Evolutionary conservation across 805 yeast genomes (phyloP).

Genomic region (Isabelozyma pseudorhagii): DNA sequence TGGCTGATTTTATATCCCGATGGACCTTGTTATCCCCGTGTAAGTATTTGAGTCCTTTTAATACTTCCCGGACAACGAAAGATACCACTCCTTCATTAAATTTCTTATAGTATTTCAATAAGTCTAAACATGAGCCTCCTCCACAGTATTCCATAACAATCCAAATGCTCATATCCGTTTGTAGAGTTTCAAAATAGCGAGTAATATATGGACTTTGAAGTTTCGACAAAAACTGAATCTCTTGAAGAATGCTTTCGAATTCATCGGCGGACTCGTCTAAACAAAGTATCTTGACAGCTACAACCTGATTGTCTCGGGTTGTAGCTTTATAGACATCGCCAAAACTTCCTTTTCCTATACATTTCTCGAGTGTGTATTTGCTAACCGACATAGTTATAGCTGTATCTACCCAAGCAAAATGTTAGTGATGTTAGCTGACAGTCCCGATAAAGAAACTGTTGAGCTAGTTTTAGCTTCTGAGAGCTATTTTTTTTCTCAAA

Average conservation of each 20-base stretch:
- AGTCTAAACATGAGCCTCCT: conserved; percentile 86
- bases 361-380: conserved; percentile 36
- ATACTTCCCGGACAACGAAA: conserved; percentile 58
- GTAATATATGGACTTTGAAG: conserved; percentile 68
- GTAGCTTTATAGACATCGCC: conserved; percentile 78
- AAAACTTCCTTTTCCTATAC: conserved; percentile 81
- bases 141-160: conserved; percentile 95
- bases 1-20: conserved; percentile 89
- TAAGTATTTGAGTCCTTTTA: conserved; percentile 71
- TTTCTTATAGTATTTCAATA: conserved; percentile 52
- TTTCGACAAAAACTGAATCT: conserved; percentile 70
- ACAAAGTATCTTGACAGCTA: conserved; percentile 86
- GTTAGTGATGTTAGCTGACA: neutral
- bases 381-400: conserved; percentile 9
- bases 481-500: too few relatives aligned
- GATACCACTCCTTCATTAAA: conserved; percentile 61
- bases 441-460: neutral
- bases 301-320: conserved; percentile 37
- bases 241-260: conserved; percentile 66
- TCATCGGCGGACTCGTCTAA: conserved; percentile 79
- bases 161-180: conserved; percentile 70
- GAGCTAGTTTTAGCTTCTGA: too few relatives aligned
- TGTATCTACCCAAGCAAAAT: neutral
- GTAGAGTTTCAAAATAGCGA: conserved; percentile 55
- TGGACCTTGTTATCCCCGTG: conserved; percentile 78